Evolutionary conservation across 2,329 filamentous ascomycete species (phyloP).

Genomic region (Dothistroma pini): DNA sequence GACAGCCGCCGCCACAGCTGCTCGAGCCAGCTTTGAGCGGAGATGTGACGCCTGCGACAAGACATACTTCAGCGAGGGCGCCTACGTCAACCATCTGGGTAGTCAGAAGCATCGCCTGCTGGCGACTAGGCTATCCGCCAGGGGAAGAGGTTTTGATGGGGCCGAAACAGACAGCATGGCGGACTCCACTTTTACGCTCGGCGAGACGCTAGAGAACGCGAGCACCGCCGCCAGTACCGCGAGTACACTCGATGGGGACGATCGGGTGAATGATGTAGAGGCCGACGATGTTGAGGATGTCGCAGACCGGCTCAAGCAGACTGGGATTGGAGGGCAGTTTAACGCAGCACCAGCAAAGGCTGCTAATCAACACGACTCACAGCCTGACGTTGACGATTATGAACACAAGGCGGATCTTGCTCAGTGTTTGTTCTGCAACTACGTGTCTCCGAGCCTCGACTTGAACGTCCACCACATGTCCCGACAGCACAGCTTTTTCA

Average conservation of each 20-base stretch:
- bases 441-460: constrained; percentile 69
- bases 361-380: constrained; percentile 29
- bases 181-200: constrained; percentile 87
- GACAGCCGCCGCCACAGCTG: constrained; percentile 74
- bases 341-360: constrained; percentile 27
- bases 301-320: constrained; percentile 58
- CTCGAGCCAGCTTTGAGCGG: constrained; percentile 84
- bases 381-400: constrained; percentile 35
- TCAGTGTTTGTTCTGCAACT: constrained; percentile 88
- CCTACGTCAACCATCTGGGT: constrained; percentile 84
- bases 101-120: constrained; percentile 85
- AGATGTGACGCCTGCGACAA: constrained; percentile 78
- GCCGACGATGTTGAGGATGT: constrained; percentile 66
- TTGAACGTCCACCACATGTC: constrained; percentile 87
- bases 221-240: constrained; percentile 44
- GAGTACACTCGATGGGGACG: constrained; percentile 54
- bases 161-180: constrained; percentile 65
- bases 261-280: constrained; percentile 65
- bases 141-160: constrained; percentile 52
- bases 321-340: constrained; percentile 46
- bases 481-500: constrained; percentile 89
- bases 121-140: constrained; percentile 49
- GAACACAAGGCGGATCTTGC: constrained; percentile 41
- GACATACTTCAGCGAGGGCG: constrained; percentile 95
- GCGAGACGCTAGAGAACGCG: constrained; percentile 61